Evolutionary conservation across 176 grass and related monocot species (phyloP), one percentile per base, ranked within the genome.

Genomic region (Triticum urartu): DNA sequence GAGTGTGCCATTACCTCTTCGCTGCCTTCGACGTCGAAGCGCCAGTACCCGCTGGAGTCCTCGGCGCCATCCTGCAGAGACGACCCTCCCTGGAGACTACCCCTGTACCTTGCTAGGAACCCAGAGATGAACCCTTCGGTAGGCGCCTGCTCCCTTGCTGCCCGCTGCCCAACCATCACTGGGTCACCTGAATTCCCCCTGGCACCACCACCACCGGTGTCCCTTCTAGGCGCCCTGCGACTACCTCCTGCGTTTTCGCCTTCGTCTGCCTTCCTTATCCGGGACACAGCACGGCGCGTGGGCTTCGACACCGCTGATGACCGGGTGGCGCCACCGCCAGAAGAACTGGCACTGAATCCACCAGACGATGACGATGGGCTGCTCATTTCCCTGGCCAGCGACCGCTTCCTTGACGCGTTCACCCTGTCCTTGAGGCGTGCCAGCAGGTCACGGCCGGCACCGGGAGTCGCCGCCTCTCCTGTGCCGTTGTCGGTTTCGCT

Each of bases 31-130:
- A 88, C 77, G 72, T 94, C 81, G 67, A 91, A 92, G 42, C 88
- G 90, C 90, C 88, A 88, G 32, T 86, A 89, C 5, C 84, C 73
- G 86, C 73, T 67, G 52, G 87, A 65, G 40, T 97, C 90, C 84
- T 88, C 90, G 20, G 84, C 30, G 88, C 68, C 59, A 25, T 83
- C 84, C 47, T 81, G 87, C 40, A 84, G 65, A 42, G 87, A 90
- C 0, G 69, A 48, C 4, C 47, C 68, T 89, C 66, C 91, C 36
- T 74, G 84, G 47, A 84, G 79, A 21, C 45, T 72, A 13, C 74
- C 80, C 75, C 86, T 92, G 63, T 89, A 89, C 39, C 89, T 84
- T 11, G 83, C 81, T 72, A 90, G 21, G 59, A 89, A 87, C 13
- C 84, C 88, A 62, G 83, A 71, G 24, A 91, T 34, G 65, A 87